These are phyloP conservation scores for Glonium stellatum DNA, from an alignment of 495 filamentous ascomycete genomes.

Conservation along the genomic window DNA sequence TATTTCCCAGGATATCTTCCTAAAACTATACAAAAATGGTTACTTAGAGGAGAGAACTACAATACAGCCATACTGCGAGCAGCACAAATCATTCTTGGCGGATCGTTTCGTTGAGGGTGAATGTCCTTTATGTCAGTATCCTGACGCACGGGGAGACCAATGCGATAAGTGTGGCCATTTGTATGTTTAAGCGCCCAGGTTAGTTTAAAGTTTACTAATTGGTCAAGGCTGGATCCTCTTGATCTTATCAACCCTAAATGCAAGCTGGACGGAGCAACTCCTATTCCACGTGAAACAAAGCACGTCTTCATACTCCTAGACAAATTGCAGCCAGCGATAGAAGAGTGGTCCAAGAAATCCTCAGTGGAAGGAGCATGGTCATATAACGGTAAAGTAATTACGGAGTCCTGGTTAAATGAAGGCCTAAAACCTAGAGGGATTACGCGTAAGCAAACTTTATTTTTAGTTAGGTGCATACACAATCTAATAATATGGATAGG, in stretches of 20 bases:
- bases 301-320: conserved; percentile 75
- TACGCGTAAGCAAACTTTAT: conserved; percentile 55
- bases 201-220: no score
- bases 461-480: conserved; percentile 75
- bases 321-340: conserved; percentile 65
- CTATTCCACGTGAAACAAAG: conserved; percentile 62
- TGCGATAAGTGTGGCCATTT: conserved; percentile 61
- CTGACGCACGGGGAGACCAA: conserved; percentile 74
- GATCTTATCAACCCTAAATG: conserved; percentile 54
- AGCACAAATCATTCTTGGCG: conserved; percentile 44
- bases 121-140: conserved; percentile 62
- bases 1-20: conserved; percentile 81
- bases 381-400: conserved; percentile 57
- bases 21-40: conserved; percentile 68
- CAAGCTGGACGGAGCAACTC: conserved; percentile 77
- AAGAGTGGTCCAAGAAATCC: conserved; percentile 59
- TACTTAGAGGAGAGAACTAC: conserved; percentile 71
- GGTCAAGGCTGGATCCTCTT: conserved; percentile 57
- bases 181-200: neutral
- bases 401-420: conserved; percentile 66
- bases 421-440: conserved; percentile 80
- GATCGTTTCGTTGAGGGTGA: conserved; percentile 91
- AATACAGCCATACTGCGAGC: conserved; percentile 69
- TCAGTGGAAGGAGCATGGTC: conserved; percentile 64
- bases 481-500: conserved; percentile 39